Evolutionary conservation across 2,329 filamentous ascomycete genomes (phyloP).

Genomic region (Sporothrix luriei): DNA sequence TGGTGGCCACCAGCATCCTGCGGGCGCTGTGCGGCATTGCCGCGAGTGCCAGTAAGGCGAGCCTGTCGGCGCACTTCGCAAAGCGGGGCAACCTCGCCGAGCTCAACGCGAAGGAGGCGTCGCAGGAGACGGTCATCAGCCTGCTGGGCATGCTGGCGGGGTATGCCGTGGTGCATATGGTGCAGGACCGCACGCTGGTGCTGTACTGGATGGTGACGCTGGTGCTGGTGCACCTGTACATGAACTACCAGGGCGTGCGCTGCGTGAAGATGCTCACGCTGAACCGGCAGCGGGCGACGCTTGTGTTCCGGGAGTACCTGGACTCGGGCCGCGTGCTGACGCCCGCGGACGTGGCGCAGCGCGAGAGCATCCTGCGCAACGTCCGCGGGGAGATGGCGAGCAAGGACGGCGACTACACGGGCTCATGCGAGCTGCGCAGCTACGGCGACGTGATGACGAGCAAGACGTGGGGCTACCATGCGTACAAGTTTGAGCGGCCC

Average conservation of each 20-base stretch:
- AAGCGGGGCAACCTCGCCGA: constrained; percentile 84
- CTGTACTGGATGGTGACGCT: constrained; percentile 73
- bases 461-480: constrained; percentile 42
- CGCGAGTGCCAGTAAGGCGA: constrained; percentile 86
- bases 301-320: constrained; percentile 68
- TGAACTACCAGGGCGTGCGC: constrained; percentile 84
- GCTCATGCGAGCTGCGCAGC: constrained; percentile 44
- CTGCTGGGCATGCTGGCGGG: constrained; percentile 84
- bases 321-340: constrained; percentile 56
- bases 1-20: constrained; percentile 56
- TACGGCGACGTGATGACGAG: constrained; percentile 47
- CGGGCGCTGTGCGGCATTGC: constrained; percentile 81
- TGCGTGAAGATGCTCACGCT: constrained; percentile 80
- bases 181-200: constrained; percentile 71
- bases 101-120: constrained; percentile 91
- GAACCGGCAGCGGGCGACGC: constrained; percentile 82
- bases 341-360: constrained; percentile 66
- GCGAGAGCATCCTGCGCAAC: constrained; percentile 67
- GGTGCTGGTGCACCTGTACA: constrained; percentile 74
- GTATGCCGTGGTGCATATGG: constrained; percentile 74
- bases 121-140: constrained; percentile 91
- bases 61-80: constrained; percentile 89
- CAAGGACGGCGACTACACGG: constrained; percentile 44
- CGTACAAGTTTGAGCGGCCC: constrained; percentile 47
- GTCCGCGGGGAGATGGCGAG: constrained; percentile 49